Evolutionary conservation across 163 green algal species (phyloP).

Genomic region (Chlorella variabilis): DNA sequence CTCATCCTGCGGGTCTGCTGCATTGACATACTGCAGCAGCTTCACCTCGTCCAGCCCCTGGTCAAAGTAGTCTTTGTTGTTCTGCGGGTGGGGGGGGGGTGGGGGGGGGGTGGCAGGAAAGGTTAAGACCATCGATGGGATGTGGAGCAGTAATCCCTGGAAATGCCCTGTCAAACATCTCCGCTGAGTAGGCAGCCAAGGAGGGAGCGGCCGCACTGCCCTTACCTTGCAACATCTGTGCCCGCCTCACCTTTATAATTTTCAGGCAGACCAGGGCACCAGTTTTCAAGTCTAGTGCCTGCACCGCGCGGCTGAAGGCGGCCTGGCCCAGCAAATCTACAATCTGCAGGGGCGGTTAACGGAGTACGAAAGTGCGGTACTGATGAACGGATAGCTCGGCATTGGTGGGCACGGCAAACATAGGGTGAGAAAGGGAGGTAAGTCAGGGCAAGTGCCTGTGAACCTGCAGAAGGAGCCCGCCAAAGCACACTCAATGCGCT

Average conservation of each 20-base stretch:
- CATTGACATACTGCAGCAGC: slow-evolving; percentile 91
- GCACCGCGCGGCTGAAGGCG: slow-evolving; percentile 91
- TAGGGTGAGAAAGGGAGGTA: too few relatives aligned
- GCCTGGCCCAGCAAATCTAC: slow-evolving; percentile 89
- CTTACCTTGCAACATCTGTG: too few relatives aligned
- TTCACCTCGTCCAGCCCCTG: slow-evolving; percentile 97
- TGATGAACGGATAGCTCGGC: too few relatives aligned
- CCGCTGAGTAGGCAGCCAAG: too few relatives aligned
- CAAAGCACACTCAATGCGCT: background rate
- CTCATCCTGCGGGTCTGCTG: slow-evolving; percentile 88
- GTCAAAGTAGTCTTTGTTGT: slow-evolving; percentile 98
- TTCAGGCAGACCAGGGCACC: slow-evolving; percentile 95
- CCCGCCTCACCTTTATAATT: slow-evolving; percentile 93
- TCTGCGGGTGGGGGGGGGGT: slow-evolving; percentile 50
- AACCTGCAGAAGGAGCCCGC: background rate
- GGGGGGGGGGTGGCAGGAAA: background rate
- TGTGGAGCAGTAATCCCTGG: too few relatives aligned
- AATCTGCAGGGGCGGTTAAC: slow-evolving; percentile 62
- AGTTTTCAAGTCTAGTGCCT: slow-evolving; percentile 90
- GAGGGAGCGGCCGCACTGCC: too few relatives aligned
- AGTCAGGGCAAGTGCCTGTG: too few relatives aligned
- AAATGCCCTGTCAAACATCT: too few relatives aligned
- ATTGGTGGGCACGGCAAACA: too few relatives aligned
- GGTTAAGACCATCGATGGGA: too few relatives aligned
- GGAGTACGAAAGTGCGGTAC: background rate